Percentiles rank a stretch among this genome's conserved stretches.
These are phyloP conservation scores for Epicoccum nigrum DNA, from an alignment of 2,329 filamentous ascomycete species.

Conservation along the genomic window DNA sequence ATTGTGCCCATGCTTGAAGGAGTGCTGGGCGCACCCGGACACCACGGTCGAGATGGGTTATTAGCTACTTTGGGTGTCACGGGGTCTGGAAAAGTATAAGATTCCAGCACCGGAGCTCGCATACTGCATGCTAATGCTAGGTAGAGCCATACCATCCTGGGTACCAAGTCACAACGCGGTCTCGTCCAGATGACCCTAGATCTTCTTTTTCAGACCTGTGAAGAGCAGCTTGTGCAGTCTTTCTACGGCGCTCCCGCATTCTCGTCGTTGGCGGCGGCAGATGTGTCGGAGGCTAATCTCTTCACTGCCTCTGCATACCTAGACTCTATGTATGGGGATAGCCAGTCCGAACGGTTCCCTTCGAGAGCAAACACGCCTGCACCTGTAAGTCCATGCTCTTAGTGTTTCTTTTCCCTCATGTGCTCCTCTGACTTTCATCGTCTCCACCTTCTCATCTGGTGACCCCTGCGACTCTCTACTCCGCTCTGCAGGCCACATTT, in stretches of 20 bases:
- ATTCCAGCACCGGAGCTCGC: not conserved
- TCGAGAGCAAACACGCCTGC: conserved; percentile 56
- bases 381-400: conserved; percentile 45
- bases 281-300: conserved; percentile 80
- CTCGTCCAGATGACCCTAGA: conserved; percentile 92
- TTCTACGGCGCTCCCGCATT: conserved; percentile 65
- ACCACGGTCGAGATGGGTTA: conserved; percentile 84
- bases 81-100: conserved; percentile 86
- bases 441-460: conserved; percentile 18
- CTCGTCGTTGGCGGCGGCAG: conserved; percentile 75
- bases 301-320: conserved; percentile 77
- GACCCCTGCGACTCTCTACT: conserved; percentile 29
- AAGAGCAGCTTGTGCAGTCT: conserved; percentile 70
- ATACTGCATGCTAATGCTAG: conserved; percentile 18
- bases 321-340: conserved; percentile 77
- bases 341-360: conserved; percentile 58
- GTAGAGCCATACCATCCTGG: conserved; percentile 94
- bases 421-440: conserved; percentile 17
- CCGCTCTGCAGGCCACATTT: conserved; percentile 26
- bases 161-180: conserved; percentile 83
- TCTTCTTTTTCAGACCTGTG: conserved; percentile 83
- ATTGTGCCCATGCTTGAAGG: conserved; percentile 79
- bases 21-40: conserved; percentile 73
- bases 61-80: conserved; percentile 93
- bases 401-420: conserved; percentile 10